These are phyloP conservation scores for Colletotrichum liriopes DNA, from an alignment of 2,329 filamentous ascomycete species.

Conservation along the genomic window DNA sequence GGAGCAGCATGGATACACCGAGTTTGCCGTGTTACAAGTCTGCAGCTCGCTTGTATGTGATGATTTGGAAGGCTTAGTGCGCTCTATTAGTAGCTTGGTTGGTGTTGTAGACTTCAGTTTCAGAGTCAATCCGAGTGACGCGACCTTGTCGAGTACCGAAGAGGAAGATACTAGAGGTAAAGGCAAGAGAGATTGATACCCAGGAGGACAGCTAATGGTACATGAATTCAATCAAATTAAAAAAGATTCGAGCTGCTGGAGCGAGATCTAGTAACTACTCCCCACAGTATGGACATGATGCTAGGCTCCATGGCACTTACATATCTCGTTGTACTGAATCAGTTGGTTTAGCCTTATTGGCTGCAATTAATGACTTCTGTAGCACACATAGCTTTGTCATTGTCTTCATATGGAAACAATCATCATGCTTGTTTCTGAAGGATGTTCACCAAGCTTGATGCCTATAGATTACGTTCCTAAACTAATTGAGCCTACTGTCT, in stretches of 20 bases:
- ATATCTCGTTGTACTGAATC: too few species aligned
- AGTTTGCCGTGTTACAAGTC: constrained; percentile 83
- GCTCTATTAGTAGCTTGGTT: constrained; percentile 75
- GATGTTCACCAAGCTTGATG: too few species aligned
- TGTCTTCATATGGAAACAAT: too few species aligned
- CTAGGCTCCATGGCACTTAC: not conserved
- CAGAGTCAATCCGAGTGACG: constrained; percentile 58
- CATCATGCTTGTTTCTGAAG: too few species aligned
- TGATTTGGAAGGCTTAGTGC: constrained; percentile 76
- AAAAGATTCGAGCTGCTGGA: not conserved
- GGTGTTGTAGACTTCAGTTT: constrained; percentile 84
- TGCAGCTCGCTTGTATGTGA: constrained; percentile 79
- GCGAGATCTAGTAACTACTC: not conserved
- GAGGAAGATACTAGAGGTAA: constrained; percentile 21
- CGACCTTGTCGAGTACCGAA: constrained; percentile 16
- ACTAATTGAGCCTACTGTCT: too few species aligned
- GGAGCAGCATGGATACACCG: constrained; percentile 80
- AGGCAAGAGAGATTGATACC: constrained; percentile 19
- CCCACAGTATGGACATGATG: not conserved
- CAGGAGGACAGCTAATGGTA: not conserved
- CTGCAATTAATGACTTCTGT: too few species aligned
- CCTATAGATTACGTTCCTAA: too few species aligned
- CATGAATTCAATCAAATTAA: not conserved
- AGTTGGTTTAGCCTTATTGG: too few species aligned
- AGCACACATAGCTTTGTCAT: too few species aligned